A percentile compares a stretch with the other conserved stretches of the same genome.
Conservation (phyloP, 495 filamentous ascomycete species). For the Friedmanniomyces simplex region DNA sequence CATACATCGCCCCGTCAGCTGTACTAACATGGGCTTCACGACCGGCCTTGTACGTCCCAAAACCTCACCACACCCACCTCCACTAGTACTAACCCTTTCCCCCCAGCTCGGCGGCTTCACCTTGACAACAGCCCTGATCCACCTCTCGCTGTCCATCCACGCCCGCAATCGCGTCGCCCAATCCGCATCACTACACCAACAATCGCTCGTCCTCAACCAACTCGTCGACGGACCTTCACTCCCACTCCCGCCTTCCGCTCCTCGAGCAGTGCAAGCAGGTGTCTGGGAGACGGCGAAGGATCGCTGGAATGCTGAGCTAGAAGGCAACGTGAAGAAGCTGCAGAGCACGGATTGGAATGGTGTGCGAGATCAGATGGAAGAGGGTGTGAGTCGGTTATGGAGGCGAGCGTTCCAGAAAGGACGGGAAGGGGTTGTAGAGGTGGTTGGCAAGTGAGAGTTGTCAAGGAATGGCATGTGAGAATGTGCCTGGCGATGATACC, state of each 20-base stretch:
- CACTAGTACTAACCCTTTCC: slow-evolving; percentile 10
- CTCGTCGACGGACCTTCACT: slow-evolving; percentile 44
- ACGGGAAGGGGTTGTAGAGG: slow-evolving; percentile 21
- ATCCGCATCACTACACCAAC: slow-evolving; percentile 58
- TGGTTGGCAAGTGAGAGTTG: background rate
- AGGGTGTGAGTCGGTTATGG: slow-evolving; percentile 19
- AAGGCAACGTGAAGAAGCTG: slow-evolving; percentile 25
- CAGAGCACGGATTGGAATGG: slow-evolving; percentile 29
- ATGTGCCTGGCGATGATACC: no score
- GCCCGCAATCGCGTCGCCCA: slow-evolving; percentile 59
- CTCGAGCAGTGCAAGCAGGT: slow-evolving; percentile 25
- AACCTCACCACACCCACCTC: no score
- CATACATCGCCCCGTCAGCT: background rate
- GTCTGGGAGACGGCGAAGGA: slow-evolving; percentile 33
- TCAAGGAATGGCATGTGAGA: no score
- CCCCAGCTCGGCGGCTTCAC: slow-evolving; percentile 69
- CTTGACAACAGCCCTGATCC: slow-evolving; percentile 70
- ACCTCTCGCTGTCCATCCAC: slow-evolving; percentile 69
- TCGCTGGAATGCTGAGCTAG: slow-evolving; percentile 33
- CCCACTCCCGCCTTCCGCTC: slow-evolving; percentile 56
- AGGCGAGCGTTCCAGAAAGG: slow-evolving; percentile 20
- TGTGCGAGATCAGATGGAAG: slow-evolving; percentile 28
- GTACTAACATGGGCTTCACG: slow-evolving; percentile 57
- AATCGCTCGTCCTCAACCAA: slow-evolving; percentile 49
- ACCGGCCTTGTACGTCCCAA: slow-evolving; percentile 63